phyloP scores from a whole-genome alignment of 768 basidiomycete species.

The Holtermanniella nyarrowii region DNA sequence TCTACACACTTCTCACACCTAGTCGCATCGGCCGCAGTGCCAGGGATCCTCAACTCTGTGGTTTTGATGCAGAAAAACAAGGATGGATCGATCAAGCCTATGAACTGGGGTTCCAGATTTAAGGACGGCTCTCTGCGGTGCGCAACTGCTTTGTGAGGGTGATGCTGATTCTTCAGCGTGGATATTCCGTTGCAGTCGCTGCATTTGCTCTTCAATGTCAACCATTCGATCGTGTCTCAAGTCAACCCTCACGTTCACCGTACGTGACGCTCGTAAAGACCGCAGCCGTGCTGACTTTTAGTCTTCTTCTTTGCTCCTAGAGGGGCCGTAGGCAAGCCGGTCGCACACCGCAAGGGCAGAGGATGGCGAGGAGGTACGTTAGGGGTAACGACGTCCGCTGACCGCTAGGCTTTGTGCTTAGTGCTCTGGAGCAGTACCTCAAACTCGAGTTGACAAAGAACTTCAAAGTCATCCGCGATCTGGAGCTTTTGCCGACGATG shows the following conservation, averaged over 20 bases:
- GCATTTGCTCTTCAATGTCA: constrained; percentile 53
- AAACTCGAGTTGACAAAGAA: constrained; percentile 95
- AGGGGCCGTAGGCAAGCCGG: constrained; percentile 49
- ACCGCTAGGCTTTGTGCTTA: constrained; percentile 78
- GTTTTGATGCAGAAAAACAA: constrained; percentile 84
- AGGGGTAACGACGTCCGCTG: background rate
- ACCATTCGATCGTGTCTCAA: constrained; percentile 86
- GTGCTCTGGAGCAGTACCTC: constrained; percentile 86
- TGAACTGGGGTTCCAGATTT: constrained; percentile 91
- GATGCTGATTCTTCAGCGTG: constrained; percentile 47
- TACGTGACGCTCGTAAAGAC: constrained; percentile 1
- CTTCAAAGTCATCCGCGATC: constrained; percentile 90
- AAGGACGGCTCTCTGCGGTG: constrained; percentile 84
- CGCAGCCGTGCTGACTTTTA: background rate
- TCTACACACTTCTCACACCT: constrained; percentile 31
- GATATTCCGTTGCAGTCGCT: constrained; percentile 83
- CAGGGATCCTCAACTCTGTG: constrained; percentile 89
- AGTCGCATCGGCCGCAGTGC: constrained; percentile 85
- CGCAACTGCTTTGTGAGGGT: constrained; percentile 8
- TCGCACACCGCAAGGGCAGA: constrained; percentile 87
- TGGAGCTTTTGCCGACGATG: constrained; percentile 87
- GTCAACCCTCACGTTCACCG: constrained; percentile 71
- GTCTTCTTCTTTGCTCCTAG: constrained; percentile 80
- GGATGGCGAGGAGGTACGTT: constrained; percentile 43
- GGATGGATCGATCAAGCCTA: constrained; percentile 69